Percentiles rank a stretch among this genome's conserved stretches.
Conservation (phyloP, 352 stramenopile genomes). For the Globisporangium cederbergense region DNA sequence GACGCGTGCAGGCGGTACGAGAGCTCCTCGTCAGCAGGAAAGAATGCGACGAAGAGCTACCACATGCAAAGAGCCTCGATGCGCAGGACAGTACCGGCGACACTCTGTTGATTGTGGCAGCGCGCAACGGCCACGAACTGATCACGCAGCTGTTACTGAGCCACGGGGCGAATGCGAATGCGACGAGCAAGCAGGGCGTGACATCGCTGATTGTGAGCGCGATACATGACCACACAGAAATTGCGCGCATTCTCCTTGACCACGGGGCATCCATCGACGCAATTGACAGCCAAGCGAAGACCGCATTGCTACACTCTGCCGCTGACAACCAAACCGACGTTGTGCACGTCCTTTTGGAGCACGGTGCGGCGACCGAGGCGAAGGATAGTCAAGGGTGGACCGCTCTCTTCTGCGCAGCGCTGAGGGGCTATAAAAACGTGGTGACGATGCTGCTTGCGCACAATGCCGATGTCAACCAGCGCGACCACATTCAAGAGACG, state of each 20-base stretch:
- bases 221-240: background rate
- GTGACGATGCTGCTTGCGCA: background rate
- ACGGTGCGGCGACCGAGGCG: constrained; percentile 3
- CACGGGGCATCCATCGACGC: constrained; percentile 1
- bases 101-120: constrained; percentile 10
- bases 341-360: background rate
- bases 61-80: background rate
- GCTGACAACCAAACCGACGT: background rate
- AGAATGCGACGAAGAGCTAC: background rate
- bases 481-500: constrained; percentile 14
- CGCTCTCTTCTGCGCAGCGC: constrained; percentile 7
- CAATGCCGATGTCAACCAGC: constrained; percentile 8
- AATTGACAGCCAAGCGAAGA: background rate
- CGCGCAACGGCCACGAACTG: constrained; percentile 19
- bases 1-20: background rate
- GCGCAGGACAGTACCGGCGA: constrained; percentile 1
- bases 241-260: background rate
- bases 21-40: background rate
- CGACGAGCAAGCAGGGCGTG: constrained; percentile 1
- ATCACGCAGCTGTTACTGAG: constrained; percentile 23
- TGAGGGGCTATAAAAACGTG: constrained; percentile 6
- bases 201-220: constrained; percentile 9
- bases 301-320: background rate
- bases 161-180: background rate
- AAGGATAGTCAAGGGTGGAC: constrained; percentile 14